Percentiles rank a stretch among this genome's conserved stretches.
These are phyloP conservation scores for Mrakiaceae sp. DNA, from an alignment of 1,284 basidiomycete genomes.

Conservation along the genomic window DNA sequence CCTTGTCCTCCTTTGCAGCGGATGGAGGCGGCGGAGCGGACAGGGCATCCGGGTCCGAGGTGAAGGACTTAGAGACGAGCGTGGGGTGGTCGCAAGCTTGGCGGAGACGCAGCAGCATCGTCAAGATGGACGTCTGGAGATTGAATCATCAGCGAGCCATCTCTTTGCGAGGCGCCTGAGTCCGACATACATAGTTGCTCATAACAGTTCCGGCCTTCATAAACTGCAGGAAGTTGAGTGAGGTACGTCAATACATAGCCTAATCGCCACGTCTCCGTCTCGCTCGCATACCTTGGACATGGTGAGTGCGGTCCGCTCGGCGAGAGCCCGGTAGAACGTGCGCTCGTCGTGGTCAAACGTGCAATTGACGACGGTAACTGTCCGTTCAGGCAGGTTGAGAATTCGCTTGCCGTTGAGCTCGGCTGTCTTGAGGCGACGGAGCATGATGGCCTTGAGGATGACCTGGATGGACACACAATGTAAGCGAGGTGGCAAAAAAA, in stretches of 20 bases:
- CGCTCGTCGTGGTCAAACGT: conserved; percentile 60
- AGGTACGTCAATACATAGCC: not conserved
- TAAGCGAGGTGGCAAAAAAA: not conserved
- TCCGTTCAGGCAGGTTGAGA: conserved; percentile 68
- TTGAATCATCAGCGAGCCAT: not conserved
- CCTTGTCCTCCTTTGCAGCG: conserved; percentile 34
- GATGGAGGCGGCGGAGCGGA: conserved; percentile 37
- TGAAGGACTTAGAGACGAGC: conserved; percentile 63
- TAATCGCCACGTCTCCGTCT: not conserved
- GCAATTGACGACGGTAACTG: conserved; percentile 61
- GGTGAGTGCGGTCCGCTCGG: conserved; percentile 57
- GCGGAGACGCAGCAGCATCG: conserved; percentile 70
- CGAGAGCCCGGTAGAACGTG: conserved; percentile 68
- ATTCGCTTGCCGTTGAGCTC: conserved; percentile 72
- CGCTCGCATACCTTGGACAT: conserved; percentile 47
- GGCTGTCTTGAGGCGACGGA: conserved; percentile 77
- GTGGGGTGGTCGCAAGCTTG: conserved; percentile 88
- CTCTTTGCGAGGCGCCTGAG: too few relatives aligned
- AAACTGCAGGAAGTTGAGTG: conserved; percentile 31
- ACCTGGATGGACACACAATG: conserved; percentile 39
- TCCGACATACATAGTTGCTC: conserved; percentile 45
- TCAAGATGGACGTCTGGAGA: conserved; percentile 57
- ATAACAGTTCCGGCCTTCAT: conserved; percentile 45
- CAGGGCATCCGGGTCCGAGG: conserved; percentile 57
- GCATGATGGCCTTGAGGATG: conserved; percentile 77